phyloP scores from a whole-genome alignment of 78 protist genomes.

The Monocercomonoides exilis region DNA sequence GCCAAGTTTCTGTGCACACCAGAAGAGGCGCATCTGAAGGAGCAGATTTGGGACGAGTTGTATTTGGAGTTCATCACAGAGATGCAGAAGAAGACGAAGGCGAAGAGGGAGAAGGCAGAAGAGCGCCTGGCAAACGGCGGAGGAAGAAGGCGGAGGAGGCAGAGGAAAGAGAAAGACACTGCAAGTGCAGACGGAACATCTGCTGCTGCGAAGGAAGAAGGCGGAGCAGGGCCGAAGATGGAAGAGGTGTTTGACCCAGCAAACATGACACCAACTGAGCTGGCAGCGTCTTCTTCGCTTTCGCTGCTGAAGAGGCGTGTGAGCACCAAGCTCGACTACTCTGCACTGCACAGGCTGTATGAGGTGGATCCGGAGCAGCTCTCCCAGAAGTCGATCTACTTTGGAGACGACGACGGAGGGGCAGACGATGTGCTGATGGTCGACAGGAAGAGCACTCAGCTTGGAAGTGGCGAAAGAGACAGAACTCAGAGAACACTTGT shows the following conservation, averaged over 20 bases:
- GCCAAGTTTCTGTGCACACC: background rate
- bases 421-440: too few relatives aligned
- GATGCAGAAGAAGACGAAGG: background rate
- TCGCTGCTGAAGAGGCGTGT: background rate
- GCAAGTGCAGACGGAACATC: background rate
- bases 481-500: too few relatives aligned
- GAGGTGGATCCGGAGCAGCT: background rate
- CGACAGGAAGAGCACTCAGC: too few relatives aligned
- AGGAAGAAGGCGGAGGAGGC: background rate
- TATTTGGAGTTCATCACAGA: background rate
- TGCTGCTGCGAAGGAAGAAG: too few relatives aligned
- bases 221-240: background rate
- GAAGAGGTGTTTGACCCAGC: background rate
- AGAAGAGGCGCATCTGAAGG: background rate
- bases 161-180: background rate
- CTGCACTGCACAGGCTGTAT: background rate
- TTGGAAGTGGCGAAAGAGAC: too few relatives aligned
- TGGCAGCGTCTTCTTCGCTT: background rate
- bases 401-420: too few relatives aligned
- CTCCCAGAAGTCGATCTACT: background rate
- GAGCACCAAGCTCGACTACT: background rate
- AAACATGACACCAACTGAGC: background rate
- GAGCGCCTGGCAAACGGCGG: background rate
- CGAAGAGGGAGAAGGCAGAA: background rate
- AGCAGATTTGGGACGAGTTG: slow-evolving; percentile 4